These are phyloP conservation scores for Eutypella sp. DNA, from an alignment of 2,329 filamentous ascomycete species.

Conservation along the genomic window DNA sequence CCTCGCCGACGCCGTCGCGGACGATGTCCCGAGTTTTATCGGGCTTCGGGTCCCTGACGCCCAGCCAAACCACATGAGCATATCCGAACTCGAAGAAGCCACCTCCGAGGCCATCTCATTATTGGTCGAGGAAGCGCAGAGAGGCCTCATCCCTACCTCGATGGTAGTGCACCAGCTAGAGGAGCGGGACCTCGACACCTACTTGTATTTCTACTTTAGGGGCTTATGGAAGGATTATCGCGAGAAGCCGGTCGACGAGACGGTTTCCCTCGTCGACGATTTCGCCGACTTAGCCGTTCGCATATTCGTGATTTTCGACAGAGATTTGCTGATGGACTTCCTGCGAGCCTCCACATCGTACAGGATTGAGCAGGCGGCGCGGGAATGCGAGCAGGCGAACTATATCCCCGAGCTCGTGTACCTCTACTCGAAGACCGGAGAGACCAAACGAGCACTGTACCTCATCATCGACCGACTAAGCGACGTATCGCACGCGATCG, in stretches of 20 bases:
- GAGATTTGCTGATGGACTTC: slow-evolving; percentile 77
- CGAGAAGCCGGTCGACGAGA: slow-evolving; percentile 54
- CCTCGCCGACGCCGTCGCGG: slow-evolving; percentile 80
- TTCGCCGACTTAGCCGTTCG: slow-evolving; percentile 84
- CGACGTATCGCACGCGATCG: slow-evolving; percentile 87
- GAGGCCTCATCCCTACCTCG: slow-evolving; percentile 75
- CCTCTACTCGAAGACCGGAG: slow-evolving; percentile 88
- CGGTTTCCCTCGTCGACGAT: slow-evolving; percentile 68
- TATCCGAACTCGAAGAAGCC: slow-evolving; percentile 69
- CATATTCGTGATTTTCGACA: slow-evolving; percentile 81
- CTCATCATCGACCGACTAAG: slow-evolving; percentile 91
- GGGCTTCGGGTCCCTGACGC: slow-evolving; percentile 75
- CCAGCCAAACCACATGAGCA: slow-evolving; percentile 59
- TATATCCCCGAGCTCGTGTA: slow-evolving; percentile 94
- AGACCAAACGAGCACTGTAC: slow-evolving; percentile 85
- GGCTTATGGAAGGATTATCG: slow-evolving; percentile 71
- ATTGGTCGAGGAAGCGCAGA: slow-evolving; percentile 85
- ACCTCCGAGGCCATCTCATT: slow-evolving; percentile 80
- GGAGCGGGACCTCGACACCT: slow-evolving; percentile 61
- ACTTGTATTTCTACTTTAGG: slow-evolving; percentile 88
- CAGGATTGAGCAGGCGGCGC: slow-evolving; percentile 72
- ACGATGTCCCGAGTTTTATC: slow-evolving; percentile 87
- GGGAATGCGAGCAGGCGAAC: slow-evolving; percentile 73
- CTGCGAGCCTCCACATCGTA: slow-evolving; percentile 81
- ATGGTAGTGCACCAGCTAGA: slow-evolving; percentile 76